Evolutionary conservation across 192 early-diverging fungal genomes (phyloP).

Genomic region (Entomortierella beljakovae): DNA sequence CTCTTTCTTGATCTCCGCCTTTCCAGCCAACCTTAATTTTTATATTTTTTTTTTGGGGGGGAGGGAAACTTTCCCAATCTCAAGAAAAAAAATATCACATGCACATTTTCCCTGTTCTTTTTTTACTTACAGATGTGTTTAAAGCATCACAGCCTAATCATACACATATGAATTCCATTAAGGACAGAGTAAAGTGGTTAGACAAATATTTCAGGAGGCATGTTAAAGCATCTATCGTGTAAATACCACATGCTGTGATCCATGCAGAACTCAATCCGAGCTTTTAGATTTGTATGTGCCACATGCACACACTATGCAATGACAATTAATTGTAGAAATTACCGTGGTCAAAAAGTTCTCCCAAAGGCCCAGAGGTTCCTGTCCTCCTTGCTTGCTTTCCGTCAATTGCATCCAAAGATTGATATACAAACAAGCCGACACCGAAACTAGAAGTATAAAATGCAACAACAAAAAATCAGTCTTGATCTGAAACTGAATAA

Average conservation of each 20-base stretch:
- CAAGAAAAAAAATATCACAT: not conserved
- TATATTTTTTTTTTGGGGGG: constrained; percentile 7
- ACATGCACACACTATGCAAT: not conserved
- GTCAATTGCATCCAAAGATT: constrained; percentile 93
- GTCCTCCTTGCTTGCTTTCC: constrained; percentile 96
- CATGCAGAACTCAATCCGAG: not conserved
- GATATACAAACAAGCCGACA: constrained; percentile 88
- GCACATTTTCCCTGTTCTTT: not conserved
- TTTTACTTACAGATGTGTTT: constrained; percentile 61
- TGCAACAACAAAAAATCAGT: constrained; percentile 8
- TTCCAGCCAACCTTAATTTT: constrained; percentile 22
- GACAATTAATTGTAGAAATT: constrained; percentile 45
- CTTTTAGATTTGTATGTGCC: not conserved
- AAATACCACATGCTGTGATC: not conserved
- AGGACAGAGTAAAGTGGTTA: not conserved
- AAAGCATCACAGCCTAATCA: constrained; percentile 67
- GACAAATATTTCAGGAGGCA: not conserved
- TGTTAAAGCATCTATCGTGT: not conserved
- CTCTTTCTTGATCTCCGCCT: not conserved
- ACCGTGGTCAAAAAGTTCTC: constrained; percentile 97
- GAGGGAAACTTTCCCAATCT: not conserved
- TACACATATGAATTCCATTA: constrained; percentile 2
- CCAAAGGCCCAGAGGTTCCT: constrained; percentile 86
- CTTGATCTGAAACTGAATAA: not conserved
- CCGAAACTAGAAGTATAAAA: constrained; percentile 60